These are phyloP conservation scores for Gaeumannomyces tritici DNA, from an alignment of 2,329 filamentous ascomycete species.

Conservation along the genomic window DNA sequence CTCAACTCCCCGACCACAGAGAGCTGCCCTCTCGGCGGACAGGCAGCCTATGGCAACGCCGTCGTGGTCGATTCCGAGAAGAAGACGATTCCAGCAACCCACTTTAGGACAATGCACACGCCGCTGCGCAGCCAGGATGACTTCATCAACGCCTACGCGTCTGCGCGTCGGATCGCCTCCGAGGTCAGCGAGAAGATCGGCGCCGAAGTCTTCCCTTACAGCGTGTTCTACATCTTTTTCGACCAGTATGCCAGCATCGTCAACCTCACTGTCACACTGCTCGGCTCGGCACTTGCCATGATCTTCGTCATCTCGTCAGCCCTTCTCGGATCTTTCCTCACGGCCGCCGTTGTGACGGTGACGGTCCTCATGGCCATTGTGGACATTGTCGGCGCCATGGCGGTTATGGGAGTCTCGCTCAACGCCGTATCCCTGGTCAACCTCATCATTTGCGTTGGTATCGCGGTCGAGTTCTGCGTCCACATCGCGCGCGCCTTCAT, in stretches of 20 bases:
- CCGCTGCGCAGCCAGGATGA: constrained; percentile 81
- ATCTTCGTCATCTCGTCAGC: constrained; percentile 73
- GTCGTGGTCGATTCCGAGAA: constrained; percentile 63
- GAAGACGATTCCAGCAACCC: constrained; percentile 65
- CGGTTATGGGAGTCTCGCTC: constrained; percentile 74
- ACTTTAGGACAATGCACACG: constrained; percentile 87
- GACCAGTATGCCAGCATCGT: constrained; percentile 91
- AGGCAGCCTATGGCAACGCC: constrained; percentile 78
- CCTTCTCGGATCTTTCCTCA: constrained; percentile 75
- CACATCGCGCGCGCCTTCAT: constrained; percentile 94
- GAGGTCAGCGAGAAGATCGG: constrained; percentile 63
- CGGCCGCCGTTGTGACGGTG: constrained; percentile 70
- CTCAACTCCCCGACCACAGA: constrained; percentile 69
- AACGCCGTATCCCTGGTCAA: constrained; percentile 96
- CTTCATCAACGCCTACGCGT: constrained; percentile 84
- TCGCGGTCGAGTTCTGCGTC: constrained; percentile 93
- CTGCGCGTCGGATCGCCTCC: constrained; percentile 77
- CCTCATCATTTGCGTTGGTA: constrained; percentile 92
- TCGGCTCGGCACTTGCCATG: constrained; percentile 74
- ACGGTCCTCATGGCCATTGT: constrained; percentile 91
- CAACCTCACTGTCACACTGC: constrained; percentile 64
- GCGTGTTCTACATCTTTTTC: constrained; percentile 98
- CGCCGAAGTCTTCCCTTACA: constrained; percentile 89
- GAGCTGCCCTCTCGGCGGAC: constrained; percentile 79
- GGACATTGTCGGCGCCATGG: constrained; percentile 94